These are phyloP conservation scores for Chaetomiaceae sp. DNA, from an alignment of 2,329 filamentous ascomycete species.

Conservation along the genomic window DNA sequence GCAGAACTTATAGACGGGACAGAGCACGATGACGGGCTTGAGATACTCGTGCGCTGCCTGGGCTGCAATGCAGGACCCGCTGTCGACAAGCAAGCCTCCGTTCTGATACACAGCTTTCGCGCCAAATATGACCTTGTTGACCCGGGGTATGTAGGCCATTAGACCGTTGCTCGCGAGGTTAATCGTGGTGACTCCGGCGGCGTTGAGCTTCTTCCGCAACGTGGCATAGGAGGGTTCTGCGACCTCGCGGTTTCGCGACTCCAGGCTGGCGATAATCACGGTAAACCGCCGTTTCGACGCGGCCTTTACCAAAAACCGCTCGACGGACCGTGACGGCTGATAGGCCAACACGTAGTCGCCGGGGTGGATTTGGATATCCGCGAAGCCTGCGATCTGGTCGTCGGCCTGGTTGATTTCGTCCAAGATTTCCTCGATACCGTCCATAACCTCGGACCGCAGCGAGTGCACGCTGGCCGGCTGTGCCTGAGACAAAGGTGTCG, in stretches of 20 bases:
- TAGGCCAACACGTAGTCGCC: slow-evolving; percentile 90
- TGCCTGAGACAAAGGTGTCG: slow-evolving; percentile 30
- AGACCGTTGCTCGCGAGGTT: slow-evolving; percentile 78
- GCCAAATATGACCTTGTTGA: slow-evolving; percentile 90
- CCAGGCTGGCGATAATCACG: slow-evolving; percentile 72
- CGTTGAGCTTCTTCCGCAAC: slow-evolving; percentile 71
- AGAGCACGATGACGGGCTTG: slow-evolving; percentile 80
- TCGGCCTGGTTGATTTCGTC: slow-evolving; percentile 92
- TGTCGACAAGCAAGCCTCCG: slow-evolving; percentile 76
- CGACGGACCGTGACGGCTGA: slow-evolving; percentile 77
- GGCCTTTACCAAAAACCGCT: slow-evolving; percentile 82
- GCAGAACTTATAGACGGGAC: slow-evolving; percentile 88
- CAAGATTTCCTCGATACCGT: slow-evolving; percentile 91
- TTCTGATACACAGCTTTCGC: slow-evolving; percentile 85
- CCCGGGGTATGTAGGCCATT: slow-evolving; percentile 88
- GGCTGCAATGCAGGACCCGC: slow-evolving; percentile 77
- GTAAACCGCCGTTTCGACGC: slow-evolving; percentile 89
- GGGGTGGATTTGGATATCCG: slow-evolving; percentile 86
- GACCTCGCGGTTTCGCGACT: slow-evolving; percentile 31
- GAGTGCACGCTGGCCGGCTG: slow-evolving; percentile 53
- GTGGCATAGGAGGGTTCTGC: slow-evolving; percentile 41
- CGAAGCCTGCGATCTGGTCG: slow-evolving; percentile 83
- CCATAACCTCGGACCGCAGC: slow-evolving; percentile 82
- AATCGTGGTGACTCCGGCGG: slow-evolving; percentile 74
- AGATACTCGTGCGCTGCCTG: slow-evolving; percentile 76